phyloP scores from a whole-genome alignment of 1,284 basidiomycete species.

The Ganoderma lingzhi region DNA sequence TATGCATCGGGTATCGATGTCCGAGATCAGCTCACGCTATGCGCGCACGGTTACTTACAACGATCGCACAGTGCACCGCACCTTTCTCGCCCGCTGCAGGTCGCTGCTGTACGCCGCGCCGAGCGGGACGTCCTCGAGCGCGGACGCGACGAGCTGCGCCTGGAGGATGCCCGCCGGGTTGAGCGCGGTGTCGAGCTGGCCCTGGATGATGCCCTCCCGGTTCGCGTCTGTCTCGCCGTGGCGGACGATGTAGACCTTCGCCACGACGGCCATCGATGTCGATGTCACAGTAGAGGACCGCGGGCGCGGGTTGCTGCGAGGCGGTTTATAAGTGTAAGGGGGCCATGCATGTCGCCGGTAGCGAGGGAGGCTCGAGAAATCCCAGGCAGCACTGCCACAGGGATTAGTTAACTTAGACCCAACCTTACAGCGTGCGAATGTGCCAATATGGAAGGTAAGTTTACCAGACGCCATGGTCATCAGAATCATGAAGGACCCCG shows the following conservation, averaged over 20 bases:
- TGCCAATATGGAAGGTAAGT: background rate
- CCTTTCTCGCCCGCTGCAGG: conserved; percentile 65
- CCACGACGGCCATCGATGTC: conserved; percentile 22
- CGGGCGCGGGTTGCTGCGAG: background rate
- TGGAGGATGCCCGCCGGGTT: conserved; percentile 67
- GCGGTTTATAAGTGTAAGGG: background rate
- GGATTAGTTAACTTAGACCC: no score
- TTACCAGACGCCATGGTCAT: no score
- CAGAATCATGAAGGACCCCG: background rate
- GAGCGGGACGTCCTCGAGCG: conserved; percentile 60
- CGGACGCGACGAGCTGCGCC: conserved; percentile 59
- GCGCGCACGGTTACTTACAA: background rate
- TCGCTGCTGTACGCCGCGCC: conserved; percentile 70
- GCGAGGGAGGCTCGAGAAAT: background rate
- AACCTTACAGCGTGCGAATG: no score
- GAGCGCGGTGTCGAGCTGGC: conserved; percentile 70
- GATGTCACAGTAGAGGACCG: background rate
- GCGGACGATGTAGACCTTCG: conserved; percentile 66
- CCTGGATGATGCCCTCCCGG: conserved; percentile 67
- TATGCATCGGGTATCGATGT: background rate
- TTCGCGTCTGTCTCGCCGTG: conserved; percentile 83
- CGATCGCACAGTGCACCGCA: conserved; percentile 40
- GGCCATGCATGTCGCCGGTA: background rate
- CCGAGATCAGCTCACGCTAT: background rate
- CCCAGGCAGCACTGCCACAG: no score